Evolutionary conservation across 306 rosid species (phyloP).

Genomic region (Senna siamea): DNA sequence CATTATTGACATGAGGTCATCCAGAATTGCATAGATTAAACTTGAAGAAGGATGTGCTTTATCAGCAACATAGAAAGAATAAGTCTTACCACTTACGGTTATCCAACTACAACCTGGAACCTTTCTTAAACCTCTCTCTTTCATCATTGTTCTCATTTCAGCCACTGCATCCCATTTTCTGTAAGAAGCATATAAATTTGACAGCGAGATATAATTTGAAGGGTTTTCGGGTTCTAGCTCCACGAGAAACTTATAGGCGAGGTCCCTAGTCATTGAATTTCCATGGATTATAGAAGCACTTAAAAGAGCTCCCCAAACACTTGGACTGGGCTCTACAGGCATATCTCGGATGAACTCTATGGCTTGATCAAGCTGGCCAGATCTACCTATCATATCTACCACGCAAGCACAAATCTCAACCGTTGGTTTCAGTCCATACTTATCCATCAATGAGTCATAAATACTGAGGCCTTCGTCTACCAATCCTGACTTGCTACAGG

Average conservation of each 20-base stretch:
- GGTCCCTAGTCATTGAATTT: conserved; percentile 57
- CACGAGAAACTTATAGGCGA: conserved; percentile 61
- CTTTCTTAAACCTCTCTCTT: conserved; percentile 73
- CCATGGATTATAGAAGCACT: conserved; percentile 66
- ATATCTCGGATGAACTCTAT: conserved; percentile 60
- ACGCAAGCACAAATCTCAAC: conserved; percentile 76
- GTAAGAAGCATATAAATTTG: conserved; percentile 68
- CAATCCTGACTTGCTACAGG: conserved; percentile 77
- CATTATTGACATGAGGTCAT: conserved; percentile 59
- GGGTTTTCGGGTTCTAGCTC: conserved; percentile 78
- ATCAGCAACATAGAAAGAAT: conserved; percentile 77
- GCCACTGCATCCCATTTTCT: conserved; percentile 77
- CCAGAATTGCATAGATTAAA: conserved; percentile 63
- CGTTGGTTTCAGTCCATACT: conserved; percentile 59
- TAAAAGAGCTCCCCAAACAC: conserved; percentile 84
- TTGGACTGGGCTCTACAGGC: conserved; percentile 65
- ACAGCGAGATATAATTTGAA: conserved; percentile 72
- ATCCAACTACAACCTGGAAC: conserved; percentile 89
- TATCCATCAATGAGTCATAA: conserved; percentile 49
- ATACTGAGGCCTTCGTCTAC: conserved; percentile 70
- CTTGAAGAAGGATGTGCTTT: conserved; percentile 67
- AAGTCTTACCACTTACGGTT: conserved; percentile 52
- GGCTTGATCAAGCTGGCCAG: conserved; percentile 70
- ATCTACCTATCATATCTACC: conserved; percentile 75
- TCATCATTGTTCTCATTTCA: conserved; percentile 70